These are phyloP conservation scores for Candida ortonii DNA, from an alignment of 805 yeast genomes.

Conservation along the genomic window DNA sequence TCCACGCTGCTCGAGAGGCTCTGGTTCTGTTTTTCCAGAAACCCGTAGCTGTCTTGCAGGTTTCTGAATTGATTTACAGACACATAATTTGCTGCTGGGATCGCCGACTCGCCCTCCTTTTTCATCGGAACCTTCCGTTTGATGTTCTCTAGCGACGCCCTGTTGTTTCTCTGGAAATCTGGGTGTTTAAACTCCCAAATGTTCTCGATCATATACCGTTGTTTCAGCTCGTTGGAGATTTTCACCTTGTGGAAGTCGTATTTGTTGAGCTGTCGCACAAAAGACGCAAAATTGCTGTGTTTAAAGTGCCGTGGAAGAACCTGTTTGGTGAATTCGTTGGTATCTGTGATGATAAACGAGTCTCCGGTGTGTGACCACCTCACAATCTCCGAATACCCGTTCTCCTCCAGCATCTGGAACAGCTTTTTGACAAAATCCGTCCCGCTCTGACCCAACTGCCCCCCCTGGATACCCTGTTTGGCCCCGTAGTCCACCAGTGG, in stretches of 20 bases:
- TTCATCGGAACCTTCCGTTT: slow-evolving; percentile 71
- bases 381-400: slow-evolving; percentile 70
- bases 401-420: slow-evolving; percentile 81
- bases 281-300: slow-evolving; percentile 91
- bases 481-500: slow-evolving; percentile 2
- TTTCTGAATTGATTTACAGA: slow-evolving; percentile 25
- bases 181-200: slow-evolving; percentile 94
- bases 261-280: slow-evolving; percentile 92
- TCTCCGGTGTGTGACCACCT: slow-evolving; percentile 87
- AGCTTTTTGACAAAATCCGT: slow-evolving; percentile 73
- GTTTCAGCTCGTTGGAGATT: slow-evolving; percentile 58
- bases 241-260: slow-evolving; percentile 97
- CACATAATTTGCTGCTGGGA: slow-evolving; percentile 13
- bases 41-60: slow-evolving; percentile 29
- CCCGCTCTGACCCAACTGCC: no score
- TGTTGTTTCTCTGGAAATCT: slow-evolving; percentile 71
- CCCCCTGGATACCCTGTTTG: slow-evolving; percentile 13
- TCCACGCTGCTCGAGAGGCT: slow-evolving; percentile 34
- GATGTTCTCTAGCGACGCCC: slow-evolving; percentile 79
- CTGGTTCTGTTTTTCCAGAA: slow-evolving; percentile 29
- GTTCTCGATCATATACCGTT: slow-evolving; percentile 62
- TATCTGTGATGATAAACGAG: slow-evolving; percentile 83
- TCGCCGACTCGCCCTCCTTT: slow-evolving; percentile 22
- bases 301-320: slow-evolving; percentile 91
- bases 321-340: slow-evolving; percentile 84